Evolutionary conservation across 1,284 basidiomycete genomes (phyloP).

Genomic region (Ceratobasidium papillatum): DNA sequence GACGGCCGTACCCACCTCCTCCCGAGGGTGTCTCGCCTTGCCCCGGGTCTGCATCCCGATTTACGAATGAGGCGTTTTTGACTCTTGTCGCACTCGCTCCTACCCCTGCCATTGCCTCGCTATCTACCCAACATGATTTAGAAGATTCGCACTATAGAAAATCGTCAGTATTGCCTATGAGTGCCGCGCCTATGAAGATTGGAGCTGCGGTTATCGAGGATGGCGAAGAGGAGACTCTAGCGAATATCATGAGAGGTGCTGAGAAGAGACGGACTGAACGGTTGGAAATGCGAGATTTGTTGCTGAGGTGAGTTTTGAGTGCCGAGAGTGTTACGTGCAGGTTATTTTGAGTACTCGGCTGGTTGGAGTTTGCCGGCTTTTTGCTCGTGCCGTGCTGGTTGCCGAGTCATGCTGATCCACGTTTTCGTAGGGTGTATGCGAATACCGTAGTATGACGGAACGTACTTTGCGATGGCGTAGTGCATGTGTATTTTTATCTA

Average conservation of each 20-base stretch:
- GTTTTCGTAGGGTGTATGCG: conserved; percentile 20
- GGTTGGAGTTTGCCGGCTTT: background rate
- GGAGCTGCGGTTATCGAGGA: conserved; percentile 15
- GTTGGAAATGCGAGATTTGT: conserved; percentile 40
- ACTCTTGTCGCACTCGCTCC: conserved; percentile 43
- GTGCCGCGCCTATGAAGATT: conserved; percentile 7
- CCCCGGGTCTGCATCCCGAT: conserved; percentile 36
- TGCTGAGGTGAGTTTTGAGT: conserved; percentile 39
- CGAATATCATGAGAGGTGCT: conserved; percentile 23
- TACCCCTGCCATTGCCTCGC: conserved; percentile 1
- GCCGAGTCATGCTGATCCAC: conserved; percentile 16
- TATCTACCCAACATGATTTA: conserved; percentile 19
- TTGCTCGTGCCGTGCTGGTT: background rate
- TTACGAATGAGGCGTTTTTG: conserved; percentile 44
- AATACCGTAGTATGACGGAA: background rate
- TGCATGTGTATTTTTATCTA: conserved; percentile 7
- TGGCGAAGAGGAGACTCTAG: background rate
- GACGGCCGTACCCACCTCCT: conserved; percentile 29
- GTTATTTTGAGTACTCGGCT: conserved; percentile 15
- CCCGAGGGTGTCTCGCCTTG: background rate
- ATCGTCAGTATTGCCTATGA: conserved; percentile 15
- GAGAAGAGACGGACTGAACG: conserved; percentile 40
- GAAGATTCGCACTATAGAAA: background rate
- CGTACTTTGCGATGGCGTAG: background rate
- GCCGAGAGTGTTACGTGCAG: background rate